Base-by-base conservation (phyloP, 345 rosid genomes). In the Litchi chinensis region DNA sequence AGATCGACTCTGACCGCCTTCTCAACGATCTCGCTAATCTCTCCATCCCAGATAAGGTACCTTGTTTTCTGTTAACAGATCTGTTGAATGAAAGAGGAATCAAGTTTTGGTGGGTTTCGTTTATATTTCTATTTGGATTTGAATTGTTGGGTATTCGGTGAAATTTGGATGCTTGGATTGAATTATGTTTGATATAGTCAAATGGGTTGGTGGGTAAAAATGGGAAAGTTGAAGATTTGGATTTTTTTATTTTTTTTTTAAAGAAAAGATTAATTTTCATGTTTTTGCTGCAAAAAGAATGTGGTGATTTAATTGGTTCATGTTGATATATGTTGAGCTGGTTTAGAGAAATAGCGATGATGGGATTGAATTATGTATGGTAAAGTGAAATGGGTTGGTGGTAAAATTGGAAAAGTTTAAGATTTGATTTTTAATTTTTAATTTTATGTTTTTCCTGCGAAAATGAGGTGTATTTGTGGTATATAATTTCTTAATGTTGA, bases 11-110 rank as follows among this genome's bases (percentile, higher is more conserved):
- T 52, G 77, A 48, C 13, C 79, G 40, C 15, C 46, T 71, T 13
- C 79, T 76, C 62, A 64, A 63, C 64, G 74, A 54, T 40, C 66
- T 80, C 37, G n/a, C 5, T 43, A 79, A 59, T 78, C 43, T 74
- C 39, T 78, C 80, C 43, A 40, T 82, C 69, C 76, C 66, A 19
- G 83, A 88, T 82, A 75, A 80, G 90, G 88, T 88, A 40, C 46
- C 37, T 44, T 48, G 22, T 10, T 64, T 8, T 0, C 16, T 18
- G 1, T 24, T 59, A 1, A 10, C 75, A 32, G 71, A 52, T 32
- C 39, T 46, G n/a, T 60, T 24, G 59, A 39, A 57, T 19, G 8
- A 32, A 11, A 54, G 8, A 39, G 19, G 44, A 73, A 8, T 4
- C 2, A 15, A n/a, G 11, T 44, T 46, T 46, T 46, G 52, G 52